Base-by-base conservation (phyloP, 345 rosid genomes). In the Citrus australasica region DNA sequence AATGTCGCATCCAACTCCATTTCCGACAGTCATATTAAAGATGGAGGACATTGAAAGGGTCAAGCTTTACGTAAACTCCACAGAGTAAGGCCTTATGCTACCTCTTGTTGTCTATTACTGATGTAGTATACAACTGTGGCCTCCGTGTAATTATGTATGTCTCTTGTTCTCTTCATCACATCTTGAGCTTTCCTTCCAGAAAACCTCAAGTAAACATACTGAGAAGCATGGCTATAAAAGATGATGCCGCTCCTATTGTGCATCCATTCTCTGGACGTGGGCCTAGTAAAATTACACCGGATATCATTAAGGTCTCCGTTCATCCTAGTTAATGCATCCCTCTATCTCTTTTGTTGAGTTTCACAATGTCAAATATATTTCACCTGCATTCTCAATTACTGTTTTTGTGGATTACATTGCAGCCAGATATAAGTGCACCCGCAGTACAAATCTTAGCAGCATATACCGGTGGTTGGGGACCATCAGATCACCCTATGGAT, bases 371-470 rank as follows among this genome's bases (percentile, higher is more conserved):
- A 21, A 68, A 67, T 19, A 24, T 59, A 46, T 46, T 46, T 46
- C 17, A 46, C 0, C 51, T 46, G 3, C 17, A 46, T 46, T 13
- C 51, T 46, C 51, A 46, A 46, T 11, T 13, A 46, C 51, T 46
- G 51, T 46, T 46, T 46, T 46, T 46, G 51, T 46, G 51, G 51
- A 46, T 10, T 46, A 46, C 37, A 27, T 27, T 22, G 37, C 84
- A 86, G 89, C 90, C 90, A 1, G 89, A 89, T 79, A 69, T 82
- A 69, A 79, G 79, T 35, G 88, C 90, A 7, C 92, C 90, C 0
- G 92, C 89, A 55, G 84, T 80, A 3, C 83, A 75, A 56, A 86
- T 86, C 21, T 74, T 84, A 42, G 92, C 92, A 40, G 88, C 88
- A 19, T 86, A 8, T 77, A 70, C 83, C 17, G 51, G 51, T 46